Base-by-base conservation (phyloP, 2,329 filamentous ascomycete genomes). In the Pseudogymnoascus sp. region DNA sequence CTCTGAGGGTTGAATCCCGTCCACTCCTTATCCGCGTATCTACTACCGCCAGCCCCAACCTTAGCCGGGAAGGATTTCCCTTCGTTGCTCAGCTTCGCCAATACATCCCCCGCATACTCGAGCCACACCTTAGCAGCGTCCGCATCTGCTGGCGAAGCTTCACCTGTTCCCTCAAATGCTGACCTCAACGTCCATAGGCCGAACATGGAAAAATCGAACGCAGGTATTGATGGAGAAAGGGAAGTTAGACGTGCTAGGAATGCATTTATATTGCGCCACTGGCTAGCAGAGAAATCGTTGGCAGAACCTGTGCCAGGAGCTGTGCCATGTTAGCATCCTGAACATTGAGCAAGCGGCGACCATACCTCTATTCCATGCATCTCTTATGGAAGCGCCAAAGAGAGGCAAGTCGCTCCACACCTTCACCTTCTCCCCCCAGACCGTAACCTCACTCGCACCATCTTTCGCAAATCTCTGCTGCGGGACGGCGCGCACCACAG, bases 331-430 rank as follows among this genome's bases (percentile, higher is more conserved):
- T 17, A 31, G 29, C 17, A 56, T 2, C 17, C 4, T 6, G 9
- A 23, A 7, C 7, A 21, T 13, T n/a, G 15, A 38, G 37, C 50
- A 5, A 33, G 3, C 17, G 11, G n/a, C 7, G 3, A 3, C 13
- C 7, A 66, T 63, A 74, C 72, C 67, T 29, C 68, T 71, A 44
- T 74, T 73, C 64, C 66, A 72, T 9, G 60, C 10, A 7, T 74
- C 70, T 29, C 72, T 65, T 26, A 67, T 66, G 7, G 65, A 63
- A 68, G 68, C 69, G 1, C 70, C 70, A 61, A 73, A 70, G 2
- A 64, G 66, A 2, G 73, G 72, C 44, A 74, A 50, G n/a, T 71
- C 71, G 31, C 60, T 66, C 72, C 72, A 74, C 1, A 73, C 56
- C 11, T 67, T 64, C 26, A 67, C 65, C 11, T 64, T 64, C 13